These are phyloP conservation scores for Herpetomonas samuelpessoai DNA, from an alignment of 208 protist species.

Conservation along the genomic window DNA sequence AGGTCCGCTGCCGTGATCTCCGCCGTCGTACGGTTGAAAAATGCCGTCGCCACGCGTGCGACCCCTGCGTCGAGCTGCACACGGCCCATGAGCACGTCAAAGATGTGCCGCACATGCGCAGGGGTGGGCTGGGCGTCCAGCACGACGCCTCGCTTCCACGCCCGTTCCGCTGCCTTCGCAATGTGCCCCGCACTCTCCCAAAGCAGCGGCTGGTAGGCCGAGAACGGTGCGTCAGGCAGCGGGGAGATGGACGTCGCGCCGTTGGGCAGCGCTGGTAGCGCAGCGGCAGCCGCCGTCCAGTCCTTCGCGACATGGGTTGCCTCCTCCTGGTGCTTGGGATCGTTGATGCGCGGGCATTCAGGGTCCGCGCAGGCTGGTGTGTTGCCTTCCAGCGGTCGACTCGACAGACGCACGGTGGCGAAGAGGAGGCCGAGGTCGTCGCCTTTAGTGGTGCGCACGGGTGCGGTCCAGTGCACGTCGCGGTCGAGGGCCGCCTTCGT, in stretches of 20 bases:
- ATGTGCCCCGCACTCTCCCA: conserved; percentile 77
- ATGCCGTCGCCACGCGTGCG: conserved; percentile 40
- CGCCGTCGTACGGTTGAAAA: conserved; percentile 32
- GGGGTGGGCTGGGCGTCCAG: conserved; percentile 53
- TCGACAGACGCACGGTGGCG: conserved; percentile 52
- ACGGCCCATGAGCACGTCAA: conserved; percentile 77
- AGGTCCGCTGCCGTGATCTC: conserved; percentile 45
- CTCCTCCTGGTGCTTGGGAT: conserved; percentile 73
- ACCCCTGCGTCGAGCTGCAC: conserved; percentile 40
- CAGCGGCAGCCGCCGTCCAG: not conserved
- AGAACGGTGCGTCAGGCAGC: conserved; percentile 45
- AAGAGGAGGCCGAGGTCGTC: conserved; percentile 67
- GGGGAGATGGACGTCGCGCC: conserved; percentile 14
- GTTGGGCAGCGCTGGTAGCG: no score
- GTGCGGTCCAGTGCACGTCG: conserved; percentile 68
- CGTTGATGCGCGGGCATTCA: conserved; percentile 63
- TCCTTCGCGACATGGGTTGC: conserved; percentile 53
- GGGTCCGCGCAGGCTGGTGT: conserved; percentile 43
- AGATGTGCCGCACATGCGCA: conserved; percentile 83
- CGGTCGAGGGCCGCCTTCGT: conserved; percentile 45
- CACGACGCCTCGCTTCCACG: conserved; percentile 51
- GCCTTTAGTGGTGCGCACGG: conserved; percentile 59
- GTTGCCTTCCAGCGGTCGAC: conserved; percentile 42
- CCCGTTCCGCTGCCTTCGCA: conserved; percentile 47
- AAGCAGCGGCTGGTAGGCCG: conserved; percentile 68